Percentiles rank a stretch among this genome's conserved stretches.
Evolutionary conservation across 805 yeast species (phyloP).

Genomic region (Ogataea allantospora): DNA sequence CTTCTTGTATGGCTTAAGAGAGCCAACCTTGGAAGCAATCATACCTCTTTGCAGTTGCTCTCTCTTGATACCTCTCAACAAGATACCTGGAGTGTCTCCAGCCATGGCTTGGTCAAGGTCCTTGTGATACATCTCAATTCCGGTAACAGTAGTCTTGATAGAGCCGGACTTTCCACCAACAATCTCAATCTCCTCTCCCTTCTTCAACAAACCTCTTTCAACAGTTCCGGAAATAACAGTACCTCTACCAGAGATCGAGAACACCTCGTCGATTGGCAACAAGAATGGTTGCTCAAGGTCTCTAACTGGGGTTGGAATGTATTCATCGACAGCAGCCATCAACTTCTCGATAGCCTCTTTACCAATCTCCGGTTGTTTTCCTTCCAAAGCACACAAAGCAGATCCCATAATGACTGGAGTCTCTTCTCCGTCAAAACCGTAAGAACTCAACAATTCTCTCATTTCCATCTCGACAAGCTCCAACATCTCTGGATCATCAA

Average conservation of each 20-base stretch:
- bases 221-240: slow-evolving; percentile 99
- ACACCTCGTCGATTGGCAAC: slow-evolving; percentile 96
- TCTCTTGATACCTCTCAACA: slow-evolving; percentile 97
- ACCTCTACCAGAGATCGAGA: slow-evolving; percentile 99
- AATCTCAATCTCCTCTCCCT: slow-evolving; percentile 98
- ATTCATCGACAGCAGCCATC: slow-evolving; percentile 88
- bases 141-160: slow-evolving; percentile 92
- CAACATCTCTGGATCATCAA: slow-evolving; percentile 98
- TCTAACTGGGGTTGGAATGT: slow-evolving; percentile 95
- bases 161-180: slow-evolving; percentile 80
- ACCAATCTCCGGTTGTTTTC: slow-evolving; percentile 87
- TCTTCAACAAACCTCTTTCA: slow-evolving; percentile 95
- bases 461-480: slow-evolving; percentile 99
- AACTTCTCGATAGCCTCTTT: slow-evolving; percentile 76
- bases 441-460: slow-evolving; percentile 89
- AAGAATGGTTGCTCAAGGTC: slow-evolving; percentile 95
- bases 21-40: slow-evolving; percentile 91
- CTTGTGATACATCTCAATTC: slow-evolving; percentile 99
- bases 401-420: slow-evolving; percentile 98
- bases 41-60: slow-evolving; percentile 96
- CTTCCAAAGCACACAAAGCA: slow-evolving; percentile 94
- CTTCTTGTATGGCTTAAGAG: slow-evolving; percentile 90
- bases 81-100: slow-evolving; percentile 98
- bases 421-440: slow-evolving; percentile 98
- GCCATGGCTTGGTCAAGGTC: slow-evolving; percentile 97